These are phyloP conservation scores for Colletotrichum siamense DNA, from an alignment of 2,329 filamentous ascomycete species.

Conservation along the genomic window DNA sequence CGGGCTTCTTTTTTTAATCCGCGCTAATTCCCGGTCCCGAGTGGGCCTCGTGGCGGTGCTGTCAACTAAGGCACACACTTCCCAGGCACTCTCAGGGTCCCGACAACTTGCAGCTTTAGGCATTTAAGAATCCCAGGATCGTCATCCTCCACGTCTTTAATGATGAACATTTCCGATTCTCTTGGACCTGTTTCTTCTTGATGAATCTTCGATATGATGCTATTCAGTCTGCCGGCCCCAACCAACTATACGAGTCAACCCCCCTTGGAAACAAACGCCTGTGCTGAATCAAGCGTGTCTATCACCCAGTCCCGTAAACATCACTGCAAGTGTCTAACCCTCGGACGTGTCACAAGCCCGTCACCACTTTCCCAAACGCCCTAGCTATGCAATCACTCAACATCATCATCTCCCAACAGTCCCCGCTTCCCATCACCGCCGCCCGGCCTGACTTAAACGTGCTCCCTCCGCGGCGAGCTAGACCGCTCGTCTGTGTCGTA, in stretches of 20 bases:
- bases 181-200: not conserved
- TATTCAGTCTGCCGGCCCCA: not conserved
- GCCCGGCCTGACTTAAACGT: not conserved
- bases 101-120: not conserved
- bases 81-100: not conserved
- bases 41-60: constrained; percentile 10
- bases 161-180: not conserved
- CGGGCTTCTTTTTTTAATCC: constrained; percentile 16
- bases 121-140: not conserved
- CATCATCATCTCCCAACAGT: not conserved
- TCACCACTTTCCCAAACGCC: not conserved
- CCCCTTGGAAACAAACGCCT: not conserved
- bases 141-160: not conserved
- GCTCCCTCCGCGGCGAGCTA: not conserved
- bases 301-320: not conserved
- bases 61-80: not conserved
- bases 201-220: not conserved
- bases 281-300: not conserved
- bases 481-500: constrained; percentile 1
- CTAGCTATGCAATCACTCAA: not conserved
- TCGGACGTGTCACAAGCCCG: not conserved
- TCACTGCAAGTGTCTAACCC: not conserved
- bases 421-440: not conserved
- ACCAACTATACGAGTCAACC: not conserved
- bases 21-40: constrained; percentile 9